These are phyloP conservation scores for Hansfordia pulvinata DNA, from an alignment of 2,329 filamentous ascomycete species.

Conservation along the genomic window DNA sequence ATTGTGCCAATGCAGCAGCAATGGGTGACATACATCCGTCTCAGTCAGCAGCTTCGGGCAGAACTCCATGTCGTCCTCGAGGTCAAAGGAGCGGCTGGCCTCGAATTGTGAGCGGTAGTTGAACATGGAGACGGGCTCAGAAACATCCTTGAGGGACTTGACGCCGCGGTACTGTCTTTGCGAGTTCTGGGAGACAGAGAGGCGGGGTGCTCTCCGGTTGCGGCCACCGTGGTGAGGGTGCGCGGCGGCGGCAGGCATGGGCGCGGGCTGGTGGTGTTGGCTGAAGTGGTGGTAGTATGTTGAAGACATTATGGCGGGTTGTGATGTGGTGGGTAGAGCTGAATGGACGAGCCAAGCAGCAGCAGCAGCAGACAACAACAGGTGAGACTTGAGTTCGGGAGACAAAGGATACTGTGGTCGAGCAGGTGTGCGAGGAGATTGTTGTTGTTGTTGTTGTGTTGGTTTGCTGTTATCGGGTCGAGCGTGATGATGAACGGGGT, in stretches of 20 bases:
- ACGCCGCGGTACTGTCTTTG: conserved; percentile 81
- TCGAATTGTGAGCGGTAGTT: conserved; percentile 83
- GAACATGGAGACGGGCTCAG: conserved; percentile 61
- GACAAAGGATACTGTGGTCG: neutral
- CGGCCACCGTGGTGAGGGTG: conserved; percentile 75
- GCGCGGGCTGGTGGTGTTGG: conserved; percentile 42
- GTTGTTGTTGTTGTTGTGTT: too few relatives aligned
- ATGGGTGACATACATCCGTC: conserved; percentile 62
- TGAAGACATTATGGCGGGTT: conserved; percentile 36
- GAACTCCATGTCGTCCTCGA: conserved; percentile 93
- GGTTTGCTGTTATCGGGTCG: too few relatives aligned
- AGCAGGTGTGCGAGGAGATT: too few relatives aligned
- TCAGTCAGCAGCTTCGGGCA: conserved; percentile 87
- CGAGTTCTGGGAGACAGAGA: conserved; percentile 67
- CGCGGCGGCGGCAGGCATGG: conserved; percentile 46
- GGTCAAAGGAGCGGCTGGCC: conserved; percentile 81
- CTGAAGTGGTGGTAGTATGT: conserved; percentile 49
- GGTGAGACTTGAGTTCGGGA: neutral
- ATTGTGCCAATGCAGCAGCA: too few relatives aligned
- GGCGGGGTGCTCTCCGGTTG: conserved; percentile 69
- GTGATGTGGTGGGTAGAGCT: neutral
- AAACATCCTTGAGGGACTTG: conserved; percentile 74
- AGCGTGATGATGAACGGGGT: too few relatives aligned
- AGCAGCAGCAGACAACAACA: neutral
- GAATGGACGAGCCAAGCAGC: neutral